These are phyloP conservation scores for Rusavskia elegans DNA, from an alignment of 495 filamentous ascomycete species.

Conservation along the genomic window DNA sequence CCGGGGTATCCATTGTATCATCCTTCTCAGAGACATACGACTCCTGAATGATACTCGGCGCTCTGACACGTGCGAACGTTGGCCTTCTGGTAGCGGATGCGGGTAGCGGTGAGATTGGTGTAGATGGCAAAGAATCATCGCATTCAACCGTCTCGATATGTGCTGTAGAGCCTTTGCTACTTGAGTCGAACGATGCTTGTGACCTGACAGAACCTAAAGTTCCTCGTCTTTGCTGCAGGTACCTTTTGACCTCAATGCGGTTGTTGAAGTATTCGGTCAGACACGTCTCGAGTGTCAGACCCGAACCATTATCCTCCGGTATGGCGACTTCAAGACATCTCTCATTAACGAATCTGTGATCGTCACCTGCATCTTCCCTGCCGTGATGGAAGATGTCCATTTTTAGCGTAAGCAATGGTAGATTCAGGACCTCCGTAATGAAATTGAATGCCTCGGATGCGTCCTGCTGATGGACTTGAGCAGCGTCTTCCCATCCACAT, in stretches of 20 bases:
- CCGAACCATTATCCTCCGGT: slow-evolving; percentile 36
- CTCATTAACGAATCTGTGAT: slow-evolving; percentile 90
- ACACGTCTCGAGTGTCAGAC: slow-evolving; percentile 72
- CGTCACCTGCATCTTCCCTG: slow-evolving; percentile 62
- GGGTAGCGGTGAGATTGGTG: slow-evolving; percentile 23
- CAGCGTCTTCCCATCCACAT: slow-evolving; percentile 84
- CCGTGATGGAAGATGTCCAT: slow-evolving; percentile 92
- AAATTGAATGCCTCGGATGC: slow-evolving; percentile 90
- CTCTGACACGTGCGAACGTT: slow-evolving; percentile 23
- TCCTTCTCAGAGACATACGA: slow-evolving; percentile 34
- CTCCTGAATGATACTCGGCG: slow-evolving; percentile 47
- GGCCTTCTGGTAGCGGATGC: slow-evolving; percentile 7
- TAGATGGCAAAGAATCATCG: slow-evolving; percentile 23
- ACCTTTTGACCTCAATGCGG: slow-evolving; percentile 72
- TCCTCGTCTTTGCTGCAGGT: slow-evolving; percentile 45
- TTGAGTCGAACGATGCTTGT: slow-evolving; percentile 31
- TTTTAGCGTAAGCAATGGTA: slow-evolving; percentile 80
- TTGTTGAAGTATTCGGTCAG: slow-evolving; percentile 93
- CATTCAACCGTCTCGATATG: slow-evolving; percentile 50
- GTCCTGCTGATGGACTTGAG: slow-evolving; percentile 66
- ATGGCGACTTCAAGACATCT: slow-evolving; percentile 82
- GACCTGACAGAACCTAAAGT: slow-evolving; percentile 34
- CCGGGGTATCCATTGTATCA: slow-evolving; percentile 1
- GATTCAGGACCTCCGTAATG: slow-evolving; percentile 72
- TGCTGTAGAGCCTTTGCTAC: slow-evolving; percentile 26